Evolutionary conservation across 768 basidiomycete species (phyloP), one percentile per base, ranked within the genome.

Genomic region (Amyloporia xantha): DNA sequence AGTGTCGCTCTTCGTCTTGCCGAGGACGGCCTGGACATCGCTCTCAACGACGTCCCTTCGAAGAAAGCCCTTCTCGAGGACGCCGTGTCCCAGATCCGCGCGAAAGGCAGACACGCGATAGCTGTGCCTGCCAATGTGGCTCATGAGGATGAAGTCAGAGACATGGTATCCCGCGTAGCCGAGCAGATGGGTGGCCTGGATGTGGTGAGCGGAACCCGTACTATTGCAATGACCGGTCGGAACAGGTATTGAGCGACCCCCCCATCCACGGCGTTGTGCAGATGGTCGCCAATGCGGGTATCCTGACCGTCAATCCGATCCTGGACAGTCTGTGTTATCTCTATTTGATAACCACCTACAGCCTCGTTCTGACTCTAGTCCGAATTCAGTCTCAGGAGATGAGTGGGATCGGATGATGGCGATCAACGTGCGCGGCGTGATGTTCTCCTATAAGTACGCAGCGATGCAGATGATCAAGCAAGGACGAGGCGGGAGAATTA

Each of bases 401-500:
- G 48, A 54, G 13, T 57, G 37, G 36, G 56, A 57, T 15, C 17
- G 44, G 1, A 39, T 66, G 9, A 51, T 69, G n/a, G 49, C 63
- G 1, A 61, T 72, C 44, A 77, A 77, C 36, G 61, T 66, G 23
- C 65, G 63, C 12, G 71, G 76, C 4, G 62, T 63, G 0, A 64
- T 75, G 54, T 56, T 73, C 15, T 66, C 65, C 43, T 72, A 71
- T 52, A 74, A 72, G 50, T 62, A 68, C 44, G 75, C 71, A 11
- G 74, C 71, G 5, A 54, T 55, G 21, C 66, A 70, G 50, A 75
- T 75, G 75, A 59, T 75, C 41, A 63, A 66, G 24, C 75, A 71
- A 53, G 71, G 70, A 5, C 53, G 40, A 5, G 69, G 71, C 10
- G 72, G 73, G 1, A 60, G 73, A 13, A 72, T 76, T 13, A 65